Evolutionary conservation across 2,329 filamentous ascomycete genomes (phyloP), one percentile per base, ranked within the genome.

Genomic region (Pseudogymnoascus sp.): DNA sequence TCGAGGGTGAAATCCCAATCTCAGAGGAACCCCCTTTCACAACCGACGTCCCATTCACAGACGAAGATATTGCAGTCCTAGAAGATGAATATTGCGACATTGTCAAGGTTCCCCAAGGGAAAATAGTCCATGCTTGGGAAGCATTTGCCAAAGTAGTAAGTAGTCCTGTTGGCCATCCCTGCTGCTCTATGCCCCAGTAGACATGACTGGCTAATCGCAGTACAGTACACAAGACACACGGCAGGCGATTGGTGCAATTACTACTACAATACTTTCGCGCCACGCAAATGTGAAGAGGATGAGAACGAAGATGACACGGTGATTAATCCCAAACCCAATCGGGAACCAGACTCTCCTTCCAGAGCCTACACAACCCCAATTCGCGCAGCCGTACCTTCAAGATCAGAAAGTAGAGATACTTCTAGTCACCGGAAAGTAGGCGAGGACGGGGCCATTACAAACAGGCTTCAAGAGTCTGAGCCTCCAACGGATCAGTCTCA

Each of bases 221-320:
- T 13, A 12, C 59, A 73, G 71, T 31, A 72, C 61, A 62, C 64
- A 15, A 62, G 39, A 15, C 72, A 73, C 58, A 69, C 69, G 21
- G 65, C 71, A 15, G 69, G 72, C 64, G 68, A 73, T 64, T 73
- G 72, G 72, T 64, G 63, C 8, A 71, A 69, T 25, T 65, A 67
- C 58, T 73, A 71, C 39, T 60, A 61, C 9, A 65, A 70, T 33
- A 62, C 65, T 42, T 62, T 72, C 15, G 52, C 59, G 27, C 67
- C 66, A 39, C 61, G 25, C 13, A 64, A 58, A 52, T 21, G 4
- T 2, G 9, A 15, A 60, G 40, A 31, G 25, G 12, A 9, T 18
- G 9, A 45, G 39, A n/a, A 37, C 27, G 21, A 58, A 65, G 31
- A 37, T 59, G 29, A 61, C 59, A 27, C 25, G 29, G 1, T 21